phyloP scores from a whole-genome alignment of 441 rosid genomes.

The Arabidopsis lyrata region DNA sequence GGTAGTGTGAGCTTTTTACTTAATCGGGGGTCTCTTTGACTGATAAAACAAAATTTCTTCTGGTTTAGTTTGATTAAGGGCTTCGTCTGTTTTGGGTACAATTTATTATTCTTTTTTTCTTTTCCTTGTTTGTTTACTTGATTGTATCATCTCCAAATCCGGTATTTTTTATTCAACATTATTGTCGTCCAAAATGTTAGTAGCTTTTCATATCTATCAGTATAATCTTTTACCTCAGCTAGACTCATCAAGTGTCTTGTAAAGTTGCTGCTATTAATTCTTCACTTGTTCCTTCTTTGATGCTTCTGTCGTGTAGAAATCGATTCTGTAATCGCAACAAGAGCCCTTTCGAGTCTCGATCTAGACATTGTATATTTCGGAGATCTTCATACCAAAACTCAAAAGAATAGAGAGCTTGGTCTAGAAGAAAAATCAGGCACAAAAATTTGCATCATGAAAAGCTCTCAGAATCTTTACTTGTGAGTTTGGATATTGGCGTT shows the following conservation, averaged over 20 bases:
- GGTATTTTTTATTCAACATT: conserved; percentile 20
- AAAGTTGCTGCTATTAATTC: not conserved
- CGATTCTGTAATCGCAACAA: not conserved
- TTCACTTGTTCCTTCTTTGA: not conserved
- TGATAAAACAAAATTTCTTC: conserved; percentile 20
- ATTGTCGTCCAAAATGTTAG: conserved; percentile 35
- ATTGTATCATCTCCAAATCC: conserved; percentile 33
- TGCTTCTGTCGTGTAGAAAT: not conserved
- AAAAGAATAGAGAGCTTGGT: too few species aligned
- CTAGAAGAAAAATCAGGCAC: too few species aligned
- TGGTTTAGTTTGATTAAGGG: conserved; percentile 26
- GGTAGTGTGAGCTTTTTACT: conserved; percentile 26
- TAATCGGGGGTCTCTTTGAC: conserved; percentile 25
- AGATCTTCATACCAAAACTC: too few species aligned
- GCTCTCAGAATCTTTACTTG: too few species aligned
- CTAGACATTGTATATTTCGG: too few species aligned
- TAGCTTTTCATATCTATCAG: conserved; percentile 29
- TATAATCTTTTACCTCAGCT: not conserved
- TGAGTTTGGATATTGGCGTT: not conserved
- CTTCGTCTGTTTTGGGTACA: conserved; percentile 35
- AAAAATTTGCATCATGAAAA: too few species aligned
- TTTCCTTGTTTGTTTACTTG: conserved; percentile 28
- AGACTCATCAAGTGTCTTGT: not conserved
- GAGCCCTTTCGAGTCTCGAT: not conserved
- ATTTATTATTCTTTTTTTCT: conserved; percentile 37